Evolutionary conservation across 495 filamentous ascomycete species (phyloP).

Genomic region (Xylaria scruposa): DNA sequence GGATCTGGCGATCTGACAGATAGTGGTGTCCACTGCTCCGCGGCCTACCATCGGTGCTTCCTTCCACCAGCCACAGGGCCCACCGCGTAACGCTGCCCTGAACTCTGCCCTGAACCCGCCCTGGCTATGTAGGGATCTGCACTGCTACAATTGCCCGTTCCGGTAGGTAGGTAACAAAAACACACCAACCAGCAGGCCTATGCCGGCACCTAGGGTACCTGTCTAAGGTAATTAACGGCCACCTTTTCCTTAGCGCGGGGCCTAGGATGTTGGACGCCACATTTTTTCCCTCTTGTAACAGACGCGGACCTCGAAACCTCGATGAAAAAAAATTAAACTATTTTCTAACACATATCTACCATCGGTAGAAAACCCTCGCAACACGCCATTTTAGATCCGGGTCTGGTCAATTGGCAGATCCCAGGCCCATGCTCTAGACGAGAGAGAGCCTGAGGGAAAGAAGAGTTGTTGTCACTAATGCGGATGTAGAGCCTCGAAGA

Average conservation of each 20-base stretch:
- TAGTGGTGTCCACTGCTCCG: not conserved
- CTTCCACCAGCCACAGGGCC: conserved; percentile 24
- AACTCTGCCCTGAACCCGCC: not conserved
- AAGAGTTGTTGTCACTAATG: conserved; percentile 12
- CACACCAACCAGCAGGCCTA: not conserved
- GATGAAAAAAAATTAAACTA: conserved; percentile 24
- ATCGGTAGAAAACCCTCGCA: not conserved
- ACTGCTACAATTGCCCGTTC: conserved; percentile 23
- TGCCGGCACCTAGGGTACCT: not conserved
- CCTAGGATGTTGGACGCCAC: conserved; percentile 29
- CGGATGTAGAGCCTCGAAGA: conserved; percentile 15
- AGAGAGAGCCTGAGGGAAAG: conserved; percentile 5
- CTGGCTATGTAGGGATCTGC: conserved; percentile 2
- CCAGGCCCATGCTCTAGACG: not conserved
- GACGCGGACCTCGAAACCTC: conserved; percentile 25
- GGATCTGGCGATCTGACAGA: conserved; percentile 14
- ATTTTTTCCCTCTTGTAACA: conserved; percentile 27
- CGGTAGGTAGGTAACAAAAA: conserved; percentile 22
- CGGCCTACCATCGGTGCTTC: conserved; percentile 22
- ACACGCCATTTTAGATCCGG: not conserved
- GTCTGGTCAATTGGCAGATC: conserved; percentile 20
- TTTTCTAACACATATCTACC: conserved; percentile 17
- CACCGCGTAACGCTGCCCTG: conserved; percentile 5
- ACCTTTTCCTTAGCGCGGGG: conserved; percentile 31
- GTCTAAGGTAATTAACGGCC: conserved; percentile 21